Conservation (phyloP, 1,139 yeast genomes). For the Zhuliangozyma parablackwelliae region DNA sequence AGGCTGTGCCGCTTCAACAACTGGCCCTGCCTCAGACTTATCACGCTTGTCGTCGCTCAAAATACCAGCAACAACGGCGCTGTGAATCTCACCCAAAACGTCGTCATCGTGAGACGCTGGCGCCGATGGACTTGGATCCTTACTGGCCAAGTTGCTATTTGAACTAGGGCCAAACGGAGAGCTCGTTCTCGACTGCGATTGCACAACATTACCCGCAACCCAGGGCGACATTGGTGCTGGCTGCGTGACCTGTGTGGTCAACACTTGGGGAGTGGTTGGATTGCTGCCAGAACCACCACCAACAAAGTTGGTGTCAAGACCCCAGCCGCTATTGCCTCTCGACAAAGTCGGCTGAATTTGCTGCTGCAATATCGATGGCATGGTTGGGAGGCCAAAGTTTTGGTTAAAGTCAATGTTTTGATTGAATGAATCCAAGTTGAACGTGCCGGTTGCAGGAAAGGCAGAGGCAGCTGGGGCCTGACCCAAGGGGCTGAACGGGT, state of each 20-base stretch:
- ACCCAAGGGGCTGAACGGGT: constrained; percentile 17
- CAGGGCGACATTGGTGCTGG: constrained; percentile 40
- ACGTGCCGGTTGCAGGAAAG: constrained; percentile 3
- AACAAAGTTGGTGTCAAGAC: constrained; percentile 23
- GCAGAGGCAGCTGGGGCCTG: constrained; percentile 2
- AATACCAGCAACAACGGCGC: constrained; percentile 36
- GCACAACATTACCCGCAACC: constrained; percentile 25
- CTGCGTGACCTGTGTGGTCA: constrained; percentile 21
- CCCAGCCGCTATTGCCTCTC: constrained; percentile 40
- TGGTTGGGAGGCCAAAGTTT: constrained; percentile 11
- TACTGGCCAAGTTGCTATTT: constrained; percentile 5
- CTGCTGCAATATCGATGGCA: constrained; percentile 33
- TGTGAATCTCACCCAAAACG: constrained; percentile 32
- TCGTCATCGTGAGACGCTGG: constrained; percentile 20
- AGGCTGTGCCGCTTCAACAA: neutral
- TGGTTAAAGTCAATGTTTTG: constrained; percentile 8
- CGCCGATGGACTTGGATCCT: neutral
- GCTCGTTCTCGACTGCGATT: constrained; percentile 33
- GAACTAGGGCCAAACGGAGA: constrained; percentile 37
- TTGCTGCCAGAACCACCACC: constrained; percentile 16
- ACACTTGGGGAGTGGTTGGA: constrained; percentile 29
- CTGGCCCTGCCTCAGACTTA: neutral
- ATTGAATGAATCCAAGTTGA: constrained; percentile 24
- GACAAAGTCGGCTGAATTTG: constrained; percentile 35
- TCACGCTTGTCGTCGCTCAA: constrained; percentile 22